Base-by-base conservation (phyloP, 352 stramenopile species). In the Blastocystis sp. region DNA sequence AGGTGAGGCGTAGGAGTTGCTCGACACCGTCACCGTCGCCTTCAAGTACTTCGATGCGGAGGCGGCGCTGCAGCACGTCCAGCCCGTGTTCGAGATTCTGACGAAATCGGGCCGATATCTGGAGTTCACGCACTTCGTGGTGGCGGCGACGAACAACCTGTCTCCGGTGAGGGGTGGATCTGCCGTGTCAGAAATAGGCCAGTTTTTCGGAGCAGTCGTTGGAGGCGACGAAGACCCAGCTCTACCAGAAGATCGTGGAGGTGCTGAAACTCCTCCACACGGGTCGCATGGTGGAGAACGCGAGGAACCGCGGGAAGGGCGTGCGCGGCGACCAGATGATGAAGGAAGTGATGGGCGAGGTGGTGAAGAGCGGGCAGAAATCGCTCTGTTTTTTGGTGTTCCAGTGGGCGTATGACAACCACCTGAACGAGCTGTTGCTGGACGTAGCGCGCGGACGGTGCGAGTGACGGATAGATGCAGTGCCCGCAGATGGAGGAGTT, bases 371-470 rank as follows among this genome's bases (percentile, higher is more conserved):
- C 19, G 74, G 26, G 26, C 50, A 67, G 51, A 85, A 85, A 24
- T 21, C 33, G 51, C 50, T 39, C 6, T 85, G 74, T 51, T 85
- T 85, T 69, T 29, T 39, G 16, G 33, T 55, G n/a, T 85, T 85
- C 55, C 13, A 67, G 29, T 67, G 55, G 61, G 33, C 66, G 33
- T 41, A 69, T 29, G 31, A 67, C 2, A 85, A 61, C 26, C 55
- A 85, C n/a, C 74, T 69, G 1, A 24, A 69, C 31, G 60, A 85
- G n/a, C 51, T 85, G 24, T 29, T 85, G 21, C 51, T 85, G 50
- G 45, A 31, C 61, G 60, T 69, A 2, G 31, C 21, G 19, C 26
- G 41, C 74, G 29, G 16, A 10, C 1, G 1, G 31, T 13, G 37
- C 1, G 4, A 1, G 45, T 77, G 9, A 45, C 0, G n/a, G 9